phyloP scores from a whole-genome alignment of 192 early-diverging fungal species.

The Phlyctochytrium planicorne region DNA sequence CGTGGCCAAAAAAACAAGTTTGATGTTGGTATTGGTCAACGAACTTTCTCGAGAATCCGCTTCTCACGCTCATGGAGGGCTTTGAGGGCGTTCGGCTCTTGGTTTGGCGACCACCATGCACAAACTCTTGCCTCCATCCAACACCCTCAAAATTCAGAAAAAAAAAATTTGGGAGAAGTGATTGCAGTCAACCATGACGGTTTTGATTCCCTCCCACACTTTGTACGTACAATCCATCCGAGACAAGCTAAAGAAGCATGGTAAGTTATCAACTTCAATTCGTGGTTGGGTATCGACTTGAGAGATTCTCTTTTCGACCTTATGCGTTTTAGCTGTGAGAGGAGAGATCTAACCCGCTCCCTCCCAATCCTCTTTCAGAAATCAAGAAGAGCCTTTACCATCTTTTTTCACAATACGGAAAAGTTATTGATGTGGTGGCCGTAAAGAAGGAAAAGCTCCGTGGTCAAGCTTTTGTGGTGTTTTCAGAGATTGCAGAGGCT shows the following conservation, averaged over 20 bases:
- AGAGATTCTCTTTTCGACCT: too few relatives aligned
- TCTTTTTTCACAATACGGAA: slow-evolving; percentile 85
- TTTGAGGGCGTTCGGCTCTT: too few relatives aligned
- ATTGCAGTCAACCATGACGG: too few relatives aligned
- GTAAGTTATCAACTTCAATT: slow-evolving; percentile 52
- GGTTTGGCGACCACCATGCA: too few relatives aligned
- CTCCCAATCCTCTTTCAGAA: slow-evolving; percentile 41
- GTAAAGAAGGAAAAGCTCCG: slow-evolving; percentile 78
- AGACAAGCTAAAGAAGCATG: slow-evolving; percentile 70
- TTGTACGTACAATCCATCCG: slow-evolving; percentile 77
- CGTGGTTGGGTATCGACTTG: too few relatives aligned
- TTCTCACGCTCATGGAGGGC: too few relatives aligned
- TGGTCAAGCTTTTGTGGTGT: slow-evolving; percentile 94
- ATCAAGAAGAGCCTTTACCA: slow-evolving; percentile 70
- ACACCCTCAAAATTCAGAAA: too few relatives aligned
- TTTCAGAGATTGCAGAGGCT: slow-evolving; percentile 78
- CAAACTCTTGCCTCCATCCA: too few relatives aligned
- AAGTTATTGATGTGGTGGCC: slow-evolving; percentile 84
- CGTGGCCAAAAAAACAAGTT: too few relatives aligned
- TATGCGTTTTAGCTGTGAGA: background rate
- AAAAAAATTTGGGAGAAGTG: too few relatives aligned
- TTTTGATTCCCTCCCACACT: slow-evolving; percentile 54
- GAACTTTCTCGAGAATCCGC: too few relatives aligned
- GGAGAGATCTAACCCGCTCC: background rate
- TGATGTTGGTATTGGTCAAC: too few relatives aligned